Evolutionary conservation across 2,329 filamentous ascomycete genomes (phyloP).

Genomic region (Neurospora sp.): DNA sequence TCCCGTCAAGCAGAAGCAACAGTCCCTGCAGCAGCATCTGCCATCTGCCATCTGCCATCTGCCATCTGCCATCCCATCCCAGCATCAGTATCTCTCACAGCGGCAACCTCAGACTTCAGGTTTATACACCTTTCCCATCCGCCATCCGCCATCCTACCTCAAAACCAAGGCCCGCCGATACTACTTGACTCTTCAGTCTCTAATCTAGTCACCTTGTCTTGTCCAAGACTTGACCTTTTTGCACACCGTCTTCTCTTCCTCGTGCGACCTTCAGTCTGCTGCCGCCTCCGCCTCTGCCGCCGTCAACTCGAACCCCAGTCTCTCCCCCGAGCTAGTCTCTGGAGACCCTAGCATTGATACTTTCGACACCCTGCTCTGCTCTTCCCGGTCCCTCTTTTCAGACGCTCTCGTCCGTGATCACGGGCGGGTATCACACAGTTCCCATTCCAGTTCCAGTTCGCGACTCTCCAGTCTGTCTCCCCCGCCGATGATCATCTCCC

Average conservation of each 20-base stretch:
- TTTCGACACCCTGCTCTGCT: not conserved
- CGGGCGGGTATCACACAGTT: not conserved
- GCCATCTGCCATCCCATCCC: not conserved
- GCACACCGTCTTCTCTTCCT: not conserved
- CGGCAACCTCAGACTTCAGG: not conserved
- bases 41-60: slow-evolving; percentile 2
- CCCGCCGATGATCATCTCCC: slow-evolving; percentile 9
- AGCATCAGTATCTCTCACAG: not conserved
- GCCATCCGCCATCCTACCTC: slow-evolving; percentile 6
- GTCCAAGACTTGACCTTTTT: not conserved
- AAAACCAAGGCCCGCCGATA: slow-evolving; percentile 7
- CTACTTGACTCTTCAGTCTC: not conserved
- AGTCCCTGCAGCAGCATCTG: slow-evolving; percentile 2
- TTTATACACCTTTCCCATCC: slow-evolving; percentile 1
- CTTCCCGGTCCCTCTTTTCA: not conserved
- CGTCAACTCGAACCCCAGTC: not conserved
- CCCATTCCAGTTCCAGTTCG: slow-evolving; percentile 1
- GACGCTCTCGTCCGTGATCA: not conserved
- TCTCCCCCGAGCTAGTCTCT: not conserved
- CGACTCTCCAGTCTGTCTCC: slow-evolving; percentile 5
- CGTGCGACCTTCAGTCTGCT: not conserved
- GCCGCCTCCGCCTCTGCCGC: not conserved
- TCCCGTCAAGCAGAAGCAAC: not conserved
- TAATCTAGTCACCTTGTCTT: not conserved
- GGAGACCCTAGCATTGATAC: not conserved